These are phyloP conservation scores for Pseudogymnoascus sp. DNA, from an alignment of 2,329 filamentous ascomycete genomes.

Conservation along the genomic window DNA sequence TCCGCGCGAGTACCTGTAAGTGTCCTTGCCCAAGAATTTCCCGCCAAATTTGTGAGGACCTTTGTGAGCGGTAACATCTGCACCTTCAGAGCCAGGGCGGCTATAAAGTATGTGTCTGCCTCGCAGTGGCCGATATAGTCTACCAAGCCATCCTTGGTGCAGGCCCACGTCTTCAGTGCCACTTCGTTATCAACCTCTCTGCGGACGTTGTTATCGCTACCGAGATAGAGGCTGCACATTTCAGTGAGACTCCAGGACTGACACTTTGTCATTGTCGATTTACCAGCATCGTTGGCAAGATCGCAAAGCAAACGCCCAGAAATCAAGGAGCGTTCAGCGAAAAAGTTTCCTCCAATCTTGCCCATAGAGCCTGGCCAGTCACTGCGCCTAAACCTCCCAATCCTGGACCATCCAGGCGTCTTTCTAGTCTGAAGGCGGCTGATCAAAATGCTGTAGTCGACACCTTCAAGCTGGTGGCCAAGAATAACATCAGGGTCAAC, in stretches of 20 bases:
- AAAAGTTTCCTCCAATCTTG: conserved; percentile 81
- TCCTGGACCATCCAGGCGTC: conserved; percentile 87
- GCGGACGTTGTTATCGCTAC: conserved; percentile 55
- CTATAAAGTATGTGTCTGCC: conserved; percentile 91
- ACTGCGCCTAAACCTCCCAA: conserved; percentile 74
- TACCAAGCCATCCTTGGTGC: conserved; percentile 74
- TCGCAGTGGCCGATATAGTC: conserved; percentile 93
- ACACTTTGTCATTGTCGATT: conserved; percentile 93
- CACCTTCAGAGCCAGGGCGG: conserved; percentile 77
- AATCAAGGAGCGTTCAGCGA: conserved; percentile 83
- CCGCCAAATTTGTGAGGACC: conserved; percentile 89
- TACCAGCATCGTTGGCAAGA: conserved; percentile 90
- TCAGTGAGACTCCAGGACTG: conserved; percentile 97
- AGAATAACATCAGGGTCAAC: conserved; percentile 90
- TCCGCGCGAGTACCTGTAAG: conserved; percentile 92
- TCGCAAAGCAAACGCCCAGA: conserved; percentile 87
- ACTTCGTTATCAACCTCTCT: conserved; percentile 83
- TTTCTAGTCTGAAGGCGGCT: conserved; percentile 83
- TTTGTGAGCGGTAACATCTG: conserved; percentile 93
- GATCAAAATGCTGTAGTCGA: conserved; percentile 86
- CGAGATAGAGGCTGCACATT: conserved; percentile 89
- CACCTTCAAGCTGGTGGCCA: conserved; percentile 92
- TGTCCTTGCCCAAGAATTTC: conserved; percentile 96
- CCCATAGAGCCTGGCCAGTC: conserved; percentile 84
- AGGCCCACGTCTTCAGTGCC: conserved; percentile 79